Evolutionary conservation across 768 basidiomycete genomes (phyloP).

Genomic region (Thelephora ganbajun): DNA sequence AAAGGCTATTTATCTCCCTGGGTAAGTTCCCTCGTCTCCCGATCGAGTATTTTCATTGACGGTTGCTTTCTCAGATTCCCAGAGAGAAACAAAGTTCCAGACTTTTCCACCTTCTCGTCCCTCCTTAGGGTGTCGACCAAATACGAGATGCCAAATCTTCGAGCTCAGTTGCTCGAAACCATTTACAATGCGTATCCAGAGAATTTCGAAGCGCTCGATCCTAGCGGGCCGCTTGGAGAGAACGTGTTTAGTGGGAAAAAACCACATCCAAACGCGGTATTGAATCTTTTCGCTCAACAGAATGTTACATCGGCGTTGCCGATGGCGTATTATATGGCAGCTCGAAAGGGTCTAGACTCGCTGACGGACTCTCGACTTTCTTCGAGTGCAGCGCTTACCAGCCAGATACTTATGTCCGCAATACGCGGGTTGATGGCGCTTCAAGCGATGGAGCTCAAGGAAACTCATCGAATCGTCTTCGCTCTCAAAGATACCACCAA

Average conservation of each 20-base stretch:
- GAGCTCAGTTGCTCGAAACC: neutral
- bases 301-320: neutral
- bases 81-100: neutral
- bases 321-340: neutral
- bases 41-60: neutral
- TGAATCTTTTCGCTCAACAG: neutral
- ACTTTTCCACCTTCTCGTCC: neutral
- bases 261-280: neutral
- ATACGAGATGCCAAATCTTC: neutral
- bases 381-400: neutral
- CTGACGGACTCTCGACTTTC: neutral
- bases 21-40: neutral
- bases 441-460: too few species aligned
- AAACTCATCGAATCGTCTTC: too few species aligned
- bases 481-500: too few species aligned
- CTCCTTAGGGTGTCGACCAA: neutral
- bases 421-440: too few species aligned
- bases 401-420: neutral
- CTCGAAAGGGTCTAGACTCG: neutral
- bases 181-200: neutral
- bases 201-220: neutral
- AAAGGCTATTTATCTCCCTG: neutral
- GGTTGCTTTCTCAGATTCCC: neutral
- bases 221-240: neutral
- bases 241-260: neutral